These are phyloP conservation scores for Marchantia paleacea DNA, from an alignment of 225 moss, liverwort and hornwort species.

Conservation along the genomic window DNA sequence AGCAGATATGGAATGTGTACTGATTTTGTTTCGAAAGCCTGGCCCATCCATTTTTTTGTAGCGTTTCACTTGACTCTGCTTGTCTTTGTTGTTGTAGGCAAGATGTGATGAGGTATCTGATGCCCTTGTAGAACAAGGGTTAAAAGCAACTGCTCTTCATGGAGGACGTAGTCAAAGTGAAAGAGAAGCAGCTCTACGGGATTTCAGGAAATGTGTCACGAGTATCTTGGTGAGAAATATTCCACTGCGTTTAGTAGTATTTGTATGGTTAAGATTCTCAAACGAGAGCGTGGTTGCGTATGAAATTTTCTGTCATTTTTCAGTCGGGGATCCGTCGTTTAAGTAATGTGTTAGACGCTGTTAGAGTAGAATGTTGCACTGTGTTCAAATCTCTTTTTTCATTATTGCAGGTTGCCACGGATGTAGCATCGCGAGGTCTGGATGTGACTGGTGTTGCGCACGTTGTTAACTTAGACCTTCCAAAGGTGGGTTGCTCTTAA, in stretches of 20 bases:
- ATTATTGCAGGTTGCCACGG: slow-evolving; percentile 61
- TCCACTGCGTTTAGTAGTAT: too few species aligned
- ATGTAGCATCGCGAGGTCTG: slow-evolving; percentile 96
- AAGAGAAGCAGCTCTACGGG: slow-evolving; percentile 89
- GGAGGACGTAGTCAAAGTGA: slow-evolving; percentile 93
- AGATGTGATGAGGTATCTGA: slow-evolving; percentile 94
- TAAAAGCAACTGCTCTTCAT: slow-evolving; percentile 91
- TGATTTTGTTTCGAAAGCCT: background rate
- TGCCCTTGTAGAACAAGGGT: slow-evolving; percentile 87
- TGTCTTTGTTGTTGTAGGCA: slow-evolving; percentile 33
- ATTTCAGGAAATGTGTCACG: slow-evolving; percentile 83
- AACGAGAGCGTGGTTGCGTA: too few species aligned
- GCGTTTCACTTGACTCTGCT: background rate
- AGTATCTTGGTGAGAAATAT: slow-evolving; percentile 63
- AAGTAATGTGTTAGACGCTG: background rate
- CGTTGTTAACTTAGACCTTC: slow-evolving; percentile 96
- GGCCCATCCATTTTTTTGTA: background rate
- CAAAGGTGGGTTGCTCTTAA: slow-evolving; percentile 40
- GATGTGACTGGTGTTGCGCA: slow-evolving; percentile 99
- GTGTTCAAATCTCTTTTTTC: background rate
- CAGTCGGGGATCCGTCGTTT: too few species aligned
- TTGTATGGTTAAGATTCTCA: too few species aligned
- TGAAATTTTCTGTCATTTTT: too few species aligned
- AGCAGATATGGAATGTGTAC: background rate
- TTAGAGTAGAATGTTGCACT: background rate